Percentiles rank a stretch among this genome's conserved stretches.
Evolutionary conservation across 2,329 filamentous ascomycete genomes (phyloP).

Genomic region (Penicillium griseofulvum): DNA sequence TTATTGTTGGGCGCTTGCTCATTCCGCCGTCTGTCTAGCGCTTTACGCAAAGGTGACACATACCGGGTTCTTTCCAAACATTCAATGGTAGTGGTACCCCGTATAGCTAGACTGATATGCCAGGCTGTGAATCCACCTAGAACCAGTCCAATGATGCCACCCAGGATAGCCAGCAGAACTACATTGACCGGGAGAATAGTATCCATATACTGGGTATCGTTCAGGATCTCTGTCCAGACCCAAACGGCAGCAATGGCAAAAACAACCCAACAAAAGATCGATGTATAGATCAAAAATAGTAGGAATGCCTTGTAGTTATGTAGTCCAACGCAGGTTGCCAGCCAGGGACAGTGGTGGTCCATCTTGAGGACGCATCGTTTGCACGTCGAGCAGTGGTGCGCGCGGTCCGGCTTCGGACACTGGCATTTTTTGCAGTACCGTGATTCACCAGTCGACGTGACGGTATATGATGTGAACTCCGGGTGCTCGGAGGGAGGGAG

Average conservation of each 20-base stretch:
- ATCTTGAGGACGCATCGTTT: conserved; percentile 95
- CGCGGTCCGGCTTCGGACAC: conserved; percentile 87
- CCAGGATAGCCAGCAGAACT: conserved; percentile 79
- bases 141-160: conserved; percentile 87
- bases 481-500: conserved; percentile 69
- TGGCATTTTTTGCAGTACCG: conserved; percentile 98
- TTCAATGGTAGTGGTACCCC: conserved; percentile 91
- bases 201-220: conserved; percentile 68
- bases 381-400: conserved; percentile 96
- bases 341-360: conserved; percentile 99
- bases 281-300: conserved; percentile 86
- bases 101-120: conserved; percentile 79
- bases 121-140: conserved; percentile 85
- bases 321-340: conserved; percentile 91
- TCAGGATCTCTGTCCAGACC: conserved; percentile 81
- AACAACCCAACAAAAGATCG: conserved; percentile 76
- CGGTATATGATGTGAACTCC: conserved; percentile 75
- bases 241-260: conserved; percentile 76
- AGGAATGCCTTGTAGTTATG: conserved; percentile 95
- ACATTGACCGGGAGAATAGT: conserved; percentile 84
- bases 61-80: conserved; percentile 95
- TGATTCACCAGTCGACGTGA: conserved; percentile 82
- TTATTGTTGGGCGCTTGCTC: conserved; percentile 47
- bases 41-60: conserved; percentile 72
- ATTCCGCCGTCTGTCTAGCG: conserved; percentile 63